Conservation (phyloP, 192 early-diverging fungal species). For the Coemansia sp. region DNA sequence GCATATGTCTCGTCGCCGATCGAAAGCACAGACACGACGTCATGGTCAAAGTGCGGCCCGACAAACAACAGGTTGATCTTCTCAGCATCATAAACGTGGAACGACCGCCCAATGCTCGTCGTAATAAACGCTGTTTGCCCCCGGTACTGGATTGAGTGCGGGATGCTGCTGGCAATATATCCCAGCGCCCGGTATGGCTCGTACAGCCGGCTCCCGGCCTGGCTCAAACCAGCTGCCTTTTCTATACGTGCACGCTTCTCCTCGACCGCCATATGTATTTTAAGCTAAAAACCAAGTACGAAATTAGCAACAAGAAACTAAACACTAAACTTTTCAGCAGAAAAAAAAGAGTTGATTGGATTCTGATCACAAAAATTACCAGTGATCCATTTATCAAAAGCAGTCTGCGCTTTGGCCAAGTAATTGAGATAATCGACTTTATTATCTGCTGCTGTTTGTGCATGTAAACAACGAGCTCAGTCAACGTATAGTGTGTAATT, state of each 20-base stretch:
- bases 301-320: conserved; percentile 1
- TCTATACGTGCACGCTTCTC: conserved; percentile 32
- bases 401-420: too few relatives aligned
- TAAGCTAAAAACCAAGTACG: background rate
- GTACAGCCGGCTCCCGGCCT: conserved; percentile 60
- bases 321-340: too few relatives aligned
- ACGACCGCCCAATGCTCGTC: conserved; percentile 83
- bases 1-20: conserved; percentile 73
- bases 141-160: conserved; percentile 75
- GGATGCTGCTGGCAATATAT: conserved; percentile 79
- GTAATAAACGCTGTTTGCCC: conserved; percentile 80
- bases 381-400: too few relatives aligned
- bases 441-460: too few relatives aligned
- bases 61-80: conserved; percentile 81
- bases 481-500: too few relatives aligned
- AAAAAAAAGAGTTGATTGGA: background rate
- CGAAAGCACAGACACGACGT: conserved; percentile 72
- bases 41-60: conserved; percentile 63
- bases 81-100: conserved; percentile 83
- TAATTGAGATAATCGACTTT: too few relatives aligned
- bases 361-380: background rate
- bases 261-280: conserved; percentile 14
- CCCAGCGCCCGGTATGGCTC: conserved; percentile 91
- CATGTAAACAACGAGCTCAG: too few relatives aligned
- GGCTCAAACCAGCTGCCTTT: background rate